Evolutionary conservation across 2,329 filamentous ascomycete genomes (phyloP), one percentile per base, ranked within the genome.

Genomic region (Alternaria gansuensis): DNA sequence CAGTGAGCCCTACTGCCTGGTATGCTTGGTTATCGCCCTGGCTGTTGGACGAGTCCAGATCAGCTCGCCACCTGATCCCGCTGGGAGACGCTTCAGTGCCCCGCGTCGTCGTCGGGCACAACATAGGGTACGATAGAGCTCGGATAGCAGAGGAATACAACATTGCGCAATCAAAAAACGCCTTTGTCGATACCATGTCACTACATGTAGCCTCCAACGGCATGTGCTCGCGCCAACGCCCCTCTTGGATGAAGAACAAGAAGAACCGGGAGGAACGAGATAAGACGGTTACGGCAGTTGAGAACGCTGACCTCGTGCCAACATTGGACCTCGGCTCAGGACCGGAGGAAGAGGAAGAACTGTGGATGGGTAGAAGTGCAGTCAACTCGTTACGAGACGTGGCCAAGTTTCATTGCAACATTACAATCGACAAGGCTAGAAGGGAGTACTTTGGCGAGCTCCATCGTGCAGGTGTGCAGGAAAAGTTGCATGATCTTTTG

Each of bases 1-100:
- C 96, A 13, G 91, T 89, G 17, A 93, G 93, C 67, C 89, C 92
- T 0, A 93, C 88, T 3, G 89, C 93, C 29, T 99, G 96, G 96
- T 99, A 99, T 80, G 92, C 90, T 0, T 99, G 95, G 95, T 78
- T 99, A 52, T 99, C 95, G 11, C 95, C 95, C 0, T 99, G 94
- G 94, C 81, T 99, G 34, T 79, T 99, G 17, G 91, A 88, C 29
- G 92, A 98, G 80, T 89, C 91, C 1, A 82, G 90, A 34, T 87
- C 87, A 31, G 85, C 92, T 71, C 85, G 87, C 46, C 94, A 99
- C 60, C 81, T 99, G 11, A 89, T 99, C 48, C 93, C 96, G 0
- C 79, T 99, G 6, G 96, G 95, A 29, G 89, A 97, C 69, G 87
- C 89, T 7, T 82, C 81, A 2, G 84, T 86, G 63, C 84, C 90